A percentile compares a stretch with the other conserved stretches of the same genome.
phyloP scores from a whole-genome alignment of 176 grass and related monocot species.

The Panicum miliaceum region DNA sequence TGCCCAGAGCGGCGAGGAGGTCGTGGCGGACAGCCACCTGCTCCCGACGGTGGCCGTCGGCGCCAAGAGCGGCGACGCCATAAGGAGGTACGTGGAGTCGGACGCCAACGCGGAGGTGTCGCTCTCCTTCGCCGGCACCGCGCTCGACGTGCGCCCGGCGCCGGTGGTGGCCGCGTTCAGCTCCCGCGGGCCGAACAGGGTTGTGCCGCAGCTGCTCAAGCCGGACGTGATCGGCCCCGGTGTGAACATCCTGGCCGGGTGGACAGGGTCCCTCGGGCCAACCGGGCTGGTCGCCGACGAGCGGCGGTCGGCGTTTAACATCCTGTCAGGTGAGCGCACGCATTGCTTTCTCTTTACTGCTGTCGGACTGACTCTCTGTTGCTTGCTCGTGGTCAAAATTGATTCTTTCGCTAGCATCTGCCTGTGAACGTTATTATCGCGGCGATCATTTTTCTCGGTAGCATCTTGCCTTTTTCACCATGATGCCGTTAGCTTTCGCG shows the following conservation, averaged over 20 bases:
- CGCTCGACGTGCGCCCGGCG: slow-evolving; percentile 70
- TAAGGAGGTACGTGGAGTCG: slow-evolving; percentile 62
- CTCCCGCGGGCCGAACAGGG: slow-evolving; percentile 77
- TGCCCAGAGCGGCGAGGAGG: slow-evolving; percentile 70
- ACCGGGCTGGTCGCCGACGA: slow-evolving; percentile 65
- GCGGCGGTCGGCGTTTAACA: slow-evolving; percentile 71
- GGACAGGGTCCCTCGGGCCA: slow-evolving; percentile 69
- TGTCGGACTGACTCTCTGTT: neutral
- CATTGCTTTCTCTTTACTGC: slow-evolving; percentile 22
- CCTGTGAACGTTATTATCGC: neutral
- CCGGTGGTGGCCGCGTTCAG: slow-evolving; percentile 94
- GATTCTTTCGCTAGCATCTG: neutral
- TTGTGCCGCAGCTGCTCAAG: slow-evolving; percentile 81
- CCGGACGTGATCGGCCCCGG: slow-evolving; percentile 90
- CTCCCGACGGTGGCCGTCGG: slow-evolving; percentile 78
- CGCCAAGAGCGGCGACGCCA: slow-evolving; percentile 59
- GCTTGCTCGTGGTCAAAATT: slow-evolving; percentile 14
- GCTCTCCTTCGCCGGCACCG: slow-evolving; percentile 67
- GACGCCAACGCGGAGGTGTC: slow-evolving; percentile 49
- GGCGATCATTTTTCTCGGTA: neutral
- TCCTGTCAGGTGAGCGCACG: slow-evolving; percentile 71
- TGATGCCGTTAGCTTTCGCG: slow-evolving; percentile 37
- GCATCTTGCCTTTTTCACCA: slow-evolving; percentile 30
- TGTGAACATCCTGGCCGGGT: slow-evolving; percentile 86
- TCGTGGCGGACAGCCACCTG: slow-evolving; percentile 89